Evolutionary conservation across 176 grass and related monocot species (phyloP), one percentile per base, ranked within the genome.

Genomic region (Dendrocalamus sinicus): DNA sequence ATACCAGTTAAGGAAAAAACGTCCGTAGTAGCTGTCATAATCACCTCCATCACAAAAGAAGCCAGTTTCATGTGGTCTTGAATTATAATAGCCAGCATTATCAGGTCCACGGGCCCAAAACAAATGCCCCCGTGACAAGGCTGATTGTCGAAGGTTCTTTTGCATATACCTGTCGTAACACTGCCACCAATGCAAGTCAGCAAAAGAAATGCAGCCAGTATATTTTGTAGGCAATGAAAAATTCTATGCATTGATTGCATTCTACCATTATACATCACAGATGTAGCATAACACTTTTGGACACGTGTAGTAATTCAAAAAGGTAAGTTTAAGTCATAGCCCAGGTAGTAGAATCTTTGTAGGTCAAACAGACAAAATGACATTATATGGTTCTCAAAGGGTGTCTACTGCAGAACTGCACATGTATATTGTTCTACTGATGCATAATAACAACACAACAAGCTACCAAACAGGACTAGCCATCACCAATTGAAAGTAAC

Each of bases 1-100:
- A 85, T 95, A 98, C 95, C 95, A 98, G 72, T 93, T 92, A 77
- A 98, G 95, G 40, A 98, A 98, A 87, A 98, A 98, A 3, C 91
- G 91, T 23, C 91, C 93, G 46, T 98, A 98, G 74, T 93, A 93
- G 79, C 89, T 93, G 84, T 95, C 83, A 78, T 98, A 98, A 81
- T 93, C 93, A 71, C 93, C 95, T 81, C 92, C 94, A 3, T 95
- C 95, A 90, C 93, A 91, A 80, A 95, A 98, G 70, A 98, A 98
- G 4, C 91, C 91, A 87, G 93, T 93, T 84, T 98, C 91, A 52
- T 95, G 83, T 54, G 93, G 89, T 77, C 93, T 93, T 80, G 93
- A 98, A 91, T 95, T 98, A 91, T 98, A 98, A 75, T 91, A 90
- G 57, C 93, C 95, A 85, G 95, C 83, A 87, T 95, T 98, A 77